Percentiles rank a stretch among this genome's conserved stretches.
These are phyloP conservation scores for Byssothecium circinans DNA, from an alignment of 2,329 filamentous ascomycete genomes.

Conservation along the genomic window DNA sequence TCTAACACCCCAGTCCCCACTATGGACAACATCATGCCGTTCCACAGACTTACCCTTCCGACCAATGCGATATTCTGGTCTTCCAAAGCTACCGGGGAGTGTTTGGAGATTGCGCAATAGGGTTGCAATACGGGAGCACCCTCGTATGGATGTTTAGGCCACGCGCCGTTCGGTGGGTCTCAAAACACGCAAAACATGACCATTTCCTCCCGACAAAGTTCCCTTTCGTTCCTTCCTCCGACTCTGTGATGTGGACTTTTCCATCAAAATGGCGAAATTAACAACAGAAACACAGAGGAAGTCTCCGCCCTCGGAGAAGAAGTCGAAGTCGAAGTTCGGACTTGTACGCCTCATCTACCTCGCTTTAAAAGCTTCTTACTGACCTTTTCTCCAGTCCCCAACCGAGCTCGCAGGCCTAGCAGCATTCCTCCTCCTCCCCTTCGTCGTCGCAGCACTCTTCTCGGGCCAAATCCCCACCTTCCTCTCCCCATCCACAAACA, in stretches of 20 bases:
- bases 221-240: too few species aligned
- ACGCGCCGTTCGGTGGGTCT: too few species aligned
- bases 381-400: constrained; percentile 5
- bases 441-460: constrained; percentile 4
- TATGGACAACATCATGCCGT: constrained; percentile 1
- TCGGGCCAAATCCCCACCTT: background rate
- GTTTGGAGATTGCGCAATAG: too few species aligned
- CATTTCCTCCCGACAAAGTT: too few species aligned
- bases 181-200: too few species aligned
- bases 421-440: constrained; percentile 4
- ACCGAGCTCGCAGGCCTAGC: background rate
- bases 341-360: background rate
- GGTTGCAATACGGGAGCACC: too few species aligned
- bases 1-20: background rate
- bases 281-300: background rate
- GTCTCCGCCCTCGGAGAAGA: background rate
- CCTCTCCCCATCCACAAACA: background rate
- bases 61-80: too few species aligned
- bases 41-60: background rate
- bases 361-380: background rate
- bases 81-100: background rate
- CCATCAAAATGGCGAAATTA: constrained; percentile 4
- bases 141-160: too few species aligned
- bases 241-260: too few species aligned
- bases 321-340: background rate